Percentiles rank a stretch among this genome's conserved stretches.
These are phyloP conservation scores for Zea luxurians DNA, from an alignment of 176 grass and related monocot species.

Conservation along the genomic window DNA sequence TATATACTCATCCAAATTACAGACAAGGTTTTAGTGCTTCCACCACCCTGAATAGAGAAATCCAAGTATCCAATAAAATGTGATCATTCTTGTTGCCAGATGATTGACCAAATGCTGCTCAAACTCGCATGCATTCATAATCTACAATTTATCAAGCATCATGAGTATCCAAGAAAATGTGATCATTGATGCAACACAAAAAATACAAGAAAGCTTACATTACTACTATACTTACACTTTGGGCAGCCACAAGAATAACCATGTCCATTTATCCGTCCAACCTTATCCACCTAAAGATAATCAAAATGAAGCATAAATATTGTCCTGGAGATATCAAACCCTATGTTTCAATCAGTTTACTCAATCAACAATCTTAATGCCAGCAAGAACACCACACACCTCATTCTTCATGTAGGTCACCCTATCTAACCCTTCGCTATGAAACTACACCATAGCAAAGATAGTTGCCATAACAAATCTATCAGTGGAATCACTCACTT, in stretches of 20 bases:
- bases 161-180: too few species aligned
- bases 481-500: slow-evolving; percentile 33
- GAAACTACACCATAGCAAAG: slow-evolving; percentile 30
- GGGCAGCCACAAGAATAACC: slow-evolving; percentile 68
- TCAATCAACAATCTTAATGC: slow-evolving; percentile 31
- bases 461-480: slow-evolving; percentile 21
- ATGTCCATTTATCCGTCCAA: slow-evolving; percentile 49
- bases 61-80: slow-evolving; percentile 66
- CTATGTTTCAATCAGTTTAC: slow-evolving; percentile 28
- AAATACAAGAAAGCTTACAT: slow-evolving; percentile 50
- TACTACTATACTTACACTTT: slow-evolving; percentile 44
- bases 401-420: slow-evolving; percentile 63
- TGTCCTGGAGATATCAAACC: neutral
- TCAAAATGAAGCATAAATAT: slow-evolving; percentile 31
- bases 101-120: slow-evolving; percentile 49
- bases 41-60: slow-evolving; percentile 58
- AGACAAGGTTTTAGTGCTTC: slow-evolving; percentile 53
- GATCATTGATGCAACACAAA: neutral
- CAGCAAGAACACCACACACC: slow-evolving; percentile 42
- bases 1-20: too few species aligned
- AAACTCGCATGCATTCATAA: slow-evolving; percentile 62
- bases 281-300: slow-evolving; percentile 49
- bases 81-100: slow-evolving; percentile 62
- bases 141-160: slow-evolving; percentile 46
- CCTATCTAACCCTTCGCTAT: neutral